Evolutionary conservation across 2,329 filamentous ascomycete genomes (phyloP).

Genomic region (Botrytis sinoallii): DNA sequence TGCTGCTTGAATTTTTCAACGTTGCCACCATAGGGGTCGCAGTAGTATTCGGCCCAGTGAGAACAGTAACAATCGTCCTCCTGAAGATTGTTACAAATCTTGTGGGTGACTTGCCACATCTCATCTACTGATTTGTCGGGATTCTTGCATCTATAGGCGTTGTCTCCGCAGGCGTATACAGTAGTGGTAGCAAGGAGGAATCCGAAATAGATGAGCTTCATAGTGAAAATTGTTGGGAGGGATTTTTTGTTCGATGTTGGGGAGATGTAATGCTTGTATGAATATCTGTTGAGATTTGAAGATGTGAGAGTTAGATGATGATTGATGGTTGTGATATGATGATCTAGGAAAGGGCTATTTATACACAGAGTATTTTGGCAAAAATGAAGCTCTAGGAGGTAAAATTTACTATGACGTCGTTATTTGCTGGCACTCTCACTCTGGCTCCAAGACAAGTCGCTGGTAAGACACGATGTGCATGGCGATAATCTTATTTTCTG

Average conservation of each 20-base stretch:
- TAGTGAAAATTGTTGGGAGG: background rate
- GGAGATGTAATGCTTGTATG: background rate
- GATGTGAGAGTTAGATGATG: background rate
- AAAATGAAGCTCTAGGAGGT: background rate
- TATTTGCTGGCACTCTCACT: background rate
- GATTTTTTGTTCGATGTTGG: background rate
- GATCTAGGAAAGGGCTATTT: background rate
- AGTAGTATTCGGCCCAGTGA: slow-evolving; percentile 5
- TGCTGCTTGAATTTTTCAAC: background rate
- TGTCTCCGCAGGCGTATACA: background rate
- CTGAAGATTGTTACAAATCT: background rate
- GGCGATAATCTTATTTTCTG: background rate
- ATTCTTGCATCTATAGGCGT: slow-evolving; percentile 2
- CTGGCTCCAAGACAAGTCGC: background rate
- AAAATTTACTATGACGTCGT: background rate
- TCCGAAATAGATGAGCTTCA: background rate
- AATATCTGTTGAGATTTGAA: background rate
- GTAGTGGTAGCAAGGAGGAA: background rate
- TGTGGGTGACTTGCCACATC: background rate
- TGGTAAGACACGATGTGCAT: background rate
- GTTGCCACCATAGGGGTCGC: background rate
- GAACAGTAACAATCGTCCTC: slow-evolving; percentile 5
- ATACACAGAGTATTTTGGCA: background rate
- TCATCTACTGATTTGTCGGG: background rate
- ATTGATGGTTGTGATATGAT: background rate